Conservation (phyloP, 805 yeast species). For the Blastobotrys mokoenaii region DNA sequence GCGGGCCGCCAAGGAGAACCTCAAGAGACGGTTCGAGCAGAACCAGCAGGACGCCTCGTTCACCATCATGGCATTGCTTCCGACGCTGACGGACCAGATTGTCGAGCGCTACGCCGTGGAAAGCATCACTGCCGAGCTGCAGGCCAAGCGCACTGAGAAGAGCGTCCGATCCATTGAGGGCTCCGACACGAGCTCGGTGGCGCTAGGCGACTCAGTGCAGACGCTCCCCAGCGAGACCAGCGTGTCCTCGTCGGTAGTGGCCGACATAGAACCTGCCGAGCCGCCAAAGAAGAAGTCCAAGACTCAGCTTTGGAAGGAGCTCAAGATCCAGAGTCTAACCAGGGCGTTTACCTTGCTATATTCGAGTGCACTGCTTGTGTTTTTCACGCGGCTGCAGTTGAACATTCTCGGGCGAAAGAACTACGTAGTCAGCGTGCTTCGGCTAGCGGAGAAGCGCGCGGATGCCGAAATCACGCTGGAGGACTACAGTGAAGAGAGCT, state of each 20-base stretch:
- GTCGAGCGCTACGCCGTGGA: slow-evolving; percentile 61
- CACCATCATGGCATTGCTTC: slow-evolving; percentile 75
- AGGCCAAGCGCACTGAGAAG: slow-evolving; percentile 40
- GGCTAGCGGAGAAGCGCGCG: slow-evolving; percentile 43
- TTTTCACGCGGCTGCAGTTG: slow-evolving; percentile 76
- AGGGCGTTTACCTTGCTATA: slow-evolving; percentile 66
- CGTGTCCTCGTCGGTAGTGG: slow-evolving; percentile 8
- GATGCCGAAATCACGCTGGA: slow-evolving; percentile 12
- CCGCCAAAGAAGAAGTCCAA: slow-evolving; percentile 35
- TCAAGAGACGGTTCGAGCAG: slow-evolving; percentile 77
- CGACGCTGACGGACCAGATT: slow-evolving; percentile 63
- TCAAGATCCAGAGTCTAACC: slow-evolving; percentile 66
- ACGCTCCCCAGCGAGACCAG: slow-evolving; percentile 12
- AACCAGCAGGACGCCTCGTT: slow-evolving; percentile 85
- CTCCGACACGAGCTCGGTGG: neutral
- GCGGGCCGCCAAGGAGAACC: slow-evolving; percentile 54
- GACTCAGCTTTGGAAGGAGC: slow-evolving; percentile 73
- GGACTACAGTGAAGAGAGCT: slow-evolving; percentile 21
- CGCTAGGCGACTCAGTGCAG: slow-evolving; percentile 7
- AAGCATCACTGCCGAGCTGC: slow-evolving; percentile 58
- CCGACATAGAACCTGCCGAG: slow-evolving; percentile 10
- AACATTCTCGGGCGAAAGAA: slow-evolving; percentile 83
- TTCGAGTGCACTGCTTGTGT: slow-evolving; percentile 56
- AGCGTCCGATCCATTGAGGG: neutral
- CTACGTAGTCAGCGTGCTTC: slow-evolving; percentile 70